Evolutionary conservation across 2,329 filamentous ascomycete genomes (phyloP), one percentile per base, ranked within the genome.

Genomic region (Stagonosporopsis vannaccii): DNA sequence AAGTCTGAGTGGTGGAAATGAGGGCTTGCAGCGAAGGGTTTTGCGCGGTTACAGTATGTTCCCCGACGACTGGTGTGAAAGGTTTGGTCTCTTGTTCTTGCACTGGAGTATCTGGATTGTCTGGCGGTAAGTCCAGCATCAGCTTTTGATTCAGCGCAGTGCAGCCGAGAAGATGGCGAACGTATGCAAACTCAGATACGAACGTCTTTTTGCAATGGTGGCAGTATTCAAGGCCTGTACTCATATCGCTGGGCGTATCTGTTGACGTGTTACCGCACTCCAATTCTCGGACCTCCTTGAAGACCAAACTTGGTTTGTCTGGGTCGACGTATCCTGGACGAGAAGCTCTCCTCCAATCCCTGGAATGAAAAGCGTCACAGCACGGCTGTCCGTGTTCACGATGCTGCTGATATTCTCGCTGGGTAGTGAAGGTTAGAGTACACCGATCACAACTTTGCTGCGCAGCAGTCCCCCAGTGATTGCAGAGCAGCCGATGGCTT

Each of bases 101-200:
- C 8, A 43, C 41, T 20, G 23, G 13, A 8, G 35, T 2, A 30
- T 25, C 26, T 15, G 39, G 39, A 5, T 20, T n/a, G 11, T 25
- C 42, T n/a, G 17, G 19, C 4, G 36, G 19, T 19, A 17, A 22
- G 28, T 37, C 20, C 4, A 12, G n/a, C 8, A 19, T 28, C 33
- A 23, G 36, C 23, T 19, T 13, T 17, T 17, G 25, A 8, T 39
- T 45, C 32, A 40, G 9, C 15, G 25, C 17, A 20, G 25, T 55
- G 15, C 71, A 74, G n/a, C 58, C 47, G n/a, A 74, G 51, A 8
- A 59, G 36, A 37, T 73, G 70, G n/a, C 53, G 48, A 30, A 60
- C 53, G 42, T 56, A 69, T 6, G 32, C 13, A 9, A 52, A 59
- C 40, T 44, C 11, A 11, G 62, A 69, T 1, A 17, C 13, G 41